phyloP scores from a whole-genome alignment of 129 eudicot species.

The Heracleum sosnowskyi region DNA sequence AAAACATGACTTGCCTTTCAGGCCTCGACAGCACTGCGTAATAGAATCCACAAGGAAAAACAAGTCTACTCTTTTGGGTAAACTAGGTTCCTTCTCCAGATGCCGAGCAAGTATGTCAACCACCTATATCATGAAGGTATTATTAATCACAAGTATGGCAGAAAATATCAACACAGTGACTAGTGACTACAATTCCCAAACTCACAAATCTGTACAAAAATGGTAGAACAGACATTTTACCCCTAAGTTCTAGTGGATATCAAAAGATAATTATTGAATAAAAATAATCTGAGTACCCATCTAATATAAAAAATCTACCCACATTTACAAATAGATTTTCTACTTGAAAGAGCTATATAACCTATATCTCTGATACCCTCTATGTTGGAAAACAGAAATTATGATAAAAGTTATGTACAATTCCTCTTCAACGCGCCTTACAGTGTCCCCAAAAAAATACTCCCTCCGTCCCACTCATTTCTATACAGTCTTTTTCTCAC shows the following conservation, averaged over 20 bases:
- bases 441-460: neutral
- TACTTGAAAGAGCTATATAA: neutral
- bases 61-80: constrained; percentile 75
- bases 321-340: neutral
- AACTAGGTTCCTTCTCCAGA: constrained; percentile 74
- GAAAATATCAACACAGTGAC: neutral
- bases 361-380: neutral
- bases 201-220: neutral
- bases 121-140: constrained; percentile 39
- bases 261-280: neutral
- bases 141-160: constrained; percentile 5
- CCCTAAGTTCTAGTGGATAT: neutral
- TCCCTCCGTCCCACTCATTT: no score
- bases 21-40: constrained; percentile 80
- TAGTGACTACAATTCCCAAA: neutral
- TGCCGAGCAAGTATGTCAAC: constrained; percentile 67
- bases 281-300: neutral
- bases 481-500: no score
- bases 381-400: neutral
- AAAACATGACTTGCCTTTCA: constrained; percentile 48
- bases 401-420: neutral
- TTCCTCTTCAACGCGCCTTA: neutral
- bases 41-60: constrained; percentile 97
- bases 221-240: neutral
- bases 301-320: neutral